These are phyloP conservation scores for Xylariaceae sp. DNA, from an alignment of 2,329 filamentous ascomycete species.

Conservation along the genomic window DNA sequence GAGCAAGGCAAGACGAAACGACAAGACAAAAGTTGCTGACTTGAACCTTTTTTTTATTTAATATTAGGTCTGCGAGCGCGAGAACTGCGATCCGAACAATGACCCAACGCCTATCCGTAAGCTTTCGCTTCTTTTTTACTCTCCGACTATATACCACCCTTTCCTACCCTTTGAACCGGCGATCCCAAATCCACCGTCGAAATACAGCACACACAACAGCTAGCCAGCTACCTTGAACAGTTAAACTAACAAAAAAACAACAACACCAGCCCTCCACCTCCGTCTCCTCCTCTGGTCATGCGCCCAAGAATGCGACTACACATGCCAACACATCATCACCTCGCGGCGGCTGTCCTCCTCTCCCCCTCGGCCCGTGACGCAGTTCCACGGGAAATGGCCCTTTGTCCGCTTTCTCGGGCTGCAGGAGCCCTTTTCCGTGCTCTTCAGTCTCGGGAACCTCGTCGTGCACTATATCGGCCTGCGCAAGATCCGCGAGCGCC, in stretches of 20 bases:
- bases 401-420: constrained; percentile 86
- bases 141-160: no score
- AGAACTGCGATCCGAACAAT: constrained; percentile 69
- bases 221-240: constrained; percentile 1
- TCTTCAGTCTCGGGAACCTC: constrained; percentile 91
- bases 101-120: constrained; percentile 62
- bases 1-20: no score
- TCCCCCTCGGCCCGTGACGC: constrained; percentile 70
- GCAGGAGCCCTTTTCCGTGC: constrained; percentile 89
- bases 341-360: no score
- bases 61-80: constrained; percentile 68
- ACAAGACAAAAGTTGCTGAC: no score
- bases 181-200: no score
- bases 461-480: constrained; percentile 78
- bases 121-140: constrained; percentile 32
- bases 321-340: constrained; percentile 92
- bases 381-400: constrained; percentile 99
- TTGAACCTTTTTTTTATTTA: no score
- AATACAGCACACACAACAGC: no score
- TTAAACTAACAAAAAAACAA: constrained; percentile 6
- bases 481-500: constrained; percentile 58
- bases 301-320: constrained; percentile 92
- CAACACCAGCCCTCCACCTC: constrained; percentile 64
- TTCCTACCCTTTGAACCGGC: no score
- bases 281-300: constrained; percentile 90